Evolutionary conservation across 768 basidiomycete species (phyloP).

Genomic region (Sarcodon sp.): DNA sequence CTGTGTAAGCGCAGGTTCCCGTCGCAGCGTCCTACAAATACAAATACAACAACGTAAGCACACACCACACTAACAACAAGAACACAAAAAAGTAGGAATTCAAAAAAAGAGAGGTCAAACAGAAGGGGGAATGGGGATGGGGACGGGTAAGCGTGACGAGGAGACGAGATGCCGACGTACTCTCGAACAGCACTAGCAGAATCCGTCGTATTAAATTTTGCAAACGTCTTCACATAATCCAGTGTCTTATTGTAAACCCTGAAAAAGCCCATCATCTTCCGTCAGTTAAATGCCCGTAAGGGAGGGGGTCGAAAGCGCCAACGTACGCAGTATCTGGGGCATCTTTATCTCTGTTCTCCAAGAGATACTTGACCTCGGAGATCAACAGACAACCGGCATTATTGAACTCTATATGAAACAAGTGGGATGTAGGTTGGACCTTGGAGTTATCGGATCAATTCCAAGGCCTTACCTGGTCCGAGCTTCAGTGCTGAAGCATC

Average conservation of each 20-base stretch:
- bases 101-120: neutral
- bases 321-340: constrained; percentile 79
- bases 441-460: neutral
- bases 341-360: constrained; percentile 81
- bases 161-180: constrained; percentile 29
- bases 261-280: neutral
- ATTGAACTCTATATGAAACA: constrained; percentile 56
- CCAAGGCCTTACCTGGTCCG: constrained; percentile 39
- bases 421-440: neutral
- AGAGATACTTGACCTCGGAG: constrained; percentile 83
- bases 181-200: constrained; percentile 80
- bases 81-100: neutral
- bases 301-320: neutral
- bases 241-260: constrained; percentile 91
- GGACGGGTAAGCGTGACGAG: neutral
- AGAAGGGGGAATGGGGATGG: neutral
- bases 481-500: constrained; percentile 80
- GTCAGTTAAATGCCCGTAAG: neutral
- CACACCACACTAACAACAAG: neutral
- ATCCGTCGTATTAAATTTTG: constrained; percentile 81
- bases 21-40: constrained; percentile 51
- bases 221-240: constrained; percentile 85
- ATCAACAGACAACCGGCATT: constrained; percentile 85
- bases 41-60: constrained; percentile 1
- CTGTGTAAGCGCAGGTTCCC: constrained; percentile 71